phyloP scores from a whole-genome alignment of 371 early-diverging fungal genomes.

The Polyrhizophydium stewartii region DNA sequence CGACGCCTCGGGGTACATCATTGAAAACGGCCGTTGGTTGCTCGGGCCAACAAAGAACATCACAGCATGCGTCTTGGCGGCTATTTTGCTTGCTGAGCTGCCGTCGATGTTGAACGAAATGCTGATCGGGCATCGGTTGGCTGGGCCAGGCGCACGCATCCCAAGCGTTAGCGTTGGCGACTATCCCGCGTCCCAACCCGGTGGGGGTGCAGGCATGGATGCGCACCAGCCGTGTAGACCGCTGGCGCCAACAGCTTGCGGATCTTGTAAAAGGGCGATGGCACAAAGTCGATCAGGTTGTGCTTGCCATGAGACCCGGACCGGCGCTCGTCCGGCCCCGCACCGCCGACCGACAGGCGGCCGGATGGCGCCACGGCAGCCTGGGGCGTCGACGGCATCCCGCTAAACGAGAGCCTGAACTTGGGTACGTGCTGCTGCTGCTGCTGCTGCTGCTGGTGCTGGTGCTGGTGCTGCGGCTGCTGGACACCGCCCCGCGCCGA shows the following conservation, averaged over 20 bases:
- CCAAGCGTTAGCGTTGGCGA: no score
- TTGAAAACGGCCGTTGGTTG: no score
- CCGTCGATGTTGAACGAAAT: neutral
- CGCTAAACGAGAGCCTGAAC: neutral
- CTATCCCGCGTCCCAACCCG: no score
- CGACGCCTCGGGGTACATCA: no score
- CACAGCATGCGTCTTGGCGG: neutral
- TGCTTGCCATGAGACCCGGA: neutral
- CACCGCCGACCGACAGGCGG: neutral
- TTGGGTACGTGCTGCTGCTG: neutral
- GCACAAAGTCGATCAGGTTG: neutral
- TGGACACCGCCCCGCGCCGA: no score
- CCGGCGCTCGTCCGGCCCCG: neutral
- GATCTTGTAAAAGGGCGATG: neutral
- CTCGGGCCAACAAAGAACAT: slow-evolving; percentile 1
- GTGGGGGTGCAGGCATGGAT: neutral
- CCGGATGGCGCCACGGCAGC: neutral
- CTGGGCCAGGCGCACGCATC: no score
- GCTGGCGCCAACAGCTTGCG: no score
- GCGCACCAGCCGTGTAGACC: neutral
- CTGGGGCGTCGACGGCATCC: neutral
- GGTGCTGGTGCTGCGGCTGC: no score
- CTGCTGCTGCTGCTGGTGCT: no score
- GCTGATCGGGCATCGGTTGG: neutral
- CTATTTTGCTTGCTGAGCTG: neutral